Percentiles rank a stretch among this genome's conserved stretches.
phyloP scores from a whole-genome alignment of 495 filamentous ascomycete species.

The Hapsidospora chrysogenum region DNA sequence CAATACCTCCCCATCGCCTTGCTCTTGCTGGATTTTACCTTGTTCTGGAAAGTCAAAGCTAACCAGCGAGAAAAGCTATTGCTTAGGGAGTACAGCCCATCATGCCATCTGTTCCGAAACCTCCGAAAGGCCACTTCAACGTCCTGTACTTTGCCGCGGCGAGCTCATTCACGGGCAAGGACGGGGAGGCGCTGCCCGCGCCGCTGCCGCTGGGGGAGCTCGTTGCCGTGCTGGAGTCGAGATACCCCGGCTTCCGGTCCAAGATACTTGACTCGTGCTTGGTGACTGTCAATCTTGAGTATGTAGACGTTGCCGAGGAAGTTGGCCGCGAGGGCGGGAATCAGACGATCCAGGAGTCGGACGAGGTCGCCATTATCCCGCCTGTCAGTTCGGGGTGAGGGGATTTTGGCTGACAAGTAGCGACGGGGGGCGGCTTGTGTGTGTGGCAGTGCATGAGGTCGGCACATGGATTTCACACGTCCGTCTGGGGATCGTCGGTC shows the following conservation, averaged over 20 bases:
- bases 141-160: constrained; percentile 80
- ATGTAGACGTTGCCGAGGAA: constrained; percentile 62
- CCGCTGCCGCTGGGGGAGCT: constrained; percentile 51
- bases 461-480: too few relatives aligned
- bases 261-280: constrained; percentile 62
- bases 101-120: constrained; percentile 20
- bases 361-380: constrained; percentile 90
- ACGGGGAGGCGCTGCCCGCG: constrained; percentile 53
- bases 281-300: constrained; percentile 74
- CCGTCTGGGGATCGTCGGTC: too few relatives aligned
- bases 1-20: constrained; percentile 10
- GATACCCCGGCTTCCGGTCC: constrained; percentile 61
- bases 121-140: constrained; percentile 46
- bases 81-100: neutral
- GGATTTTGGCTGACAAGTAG: too few relatives aligned
- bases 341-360: constrained; percentile 50
- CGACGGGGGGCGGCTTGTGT: too few relatives aligned
- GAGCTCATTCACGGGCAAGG: constrained; percentile 52
- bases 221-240: constrained; percentile 54
- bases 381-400: constrained; percentile 78
- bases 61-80: constrained; percentile 2
- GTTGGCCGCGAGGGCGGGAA: constrained; percentile 18
- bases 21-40: constrained; percentile 2
- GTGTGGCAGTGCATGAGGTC: neutral
- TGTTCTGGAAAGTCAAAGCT: constrained; percentile 4